Base-by-base conservation (phyloP, 202 grass and related monocot species). In the Cymbopogon flexuosus region DNA sequence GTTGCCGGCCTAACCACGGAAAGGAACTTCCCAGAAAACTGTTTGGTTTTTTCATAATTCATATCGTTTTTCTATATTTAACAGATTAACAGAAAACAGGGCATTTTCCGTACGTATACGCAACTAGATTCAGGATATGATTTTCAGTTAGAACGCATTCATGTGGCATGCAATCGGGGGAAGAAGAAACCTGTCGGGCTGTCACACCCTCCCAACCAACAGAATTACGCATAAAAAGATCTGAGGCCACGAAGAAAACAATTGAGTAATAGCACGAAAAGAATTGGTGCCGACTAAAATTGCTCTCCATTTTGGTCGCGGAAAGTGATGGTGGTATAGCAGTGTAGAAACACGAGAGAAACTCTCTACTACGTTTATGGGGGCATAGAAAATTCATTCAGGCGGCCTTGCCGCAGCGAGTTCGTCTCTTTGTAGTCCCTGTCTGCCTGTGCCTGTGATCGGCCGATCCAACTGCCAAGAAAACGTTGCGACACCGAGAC, bases 141-240 rank as follows among this genome's bases (percentile, higher is more conserved):
- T 14, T 34, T 40, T 46, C 16, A 1, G 51, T 81, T 60, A 30
- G 49, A 75, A 61, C 19, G 47, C 69, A 80, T 51, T 75, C 70
- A 69, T 86, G 51, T 51, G 70, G 70, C 84, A 41, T 57, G 84
- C 70, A 57, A 75, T 27, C 27, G 27, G 24, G 2, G 27, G 77
- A n/a, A n/a, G 77, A 80, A 75, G 84, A 34, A 74, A 85, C 59
- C 84, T 73, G 47, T 80, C 76, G 46, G 35, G 59, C 47, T 65
- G 35, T 79, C 76, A 67, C 70, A 49, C 36, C 70, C 62, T 19
- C 62, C 70, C 77, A 68, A 67, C 69, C n/a, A 37, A 75, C 39
- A 12, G 39, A 74, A 86, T 74, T 73, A 35, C 12, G 36, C 5
- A 7, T 51, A 60, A 21, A 56, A 75, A 83, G 10, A 15, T 46